Evolutionary conservation across 345 rosid genomes (phyloP), one percentile per base, ranked within the genome.

Genomic region (Eutrema japonicum): DNA sequence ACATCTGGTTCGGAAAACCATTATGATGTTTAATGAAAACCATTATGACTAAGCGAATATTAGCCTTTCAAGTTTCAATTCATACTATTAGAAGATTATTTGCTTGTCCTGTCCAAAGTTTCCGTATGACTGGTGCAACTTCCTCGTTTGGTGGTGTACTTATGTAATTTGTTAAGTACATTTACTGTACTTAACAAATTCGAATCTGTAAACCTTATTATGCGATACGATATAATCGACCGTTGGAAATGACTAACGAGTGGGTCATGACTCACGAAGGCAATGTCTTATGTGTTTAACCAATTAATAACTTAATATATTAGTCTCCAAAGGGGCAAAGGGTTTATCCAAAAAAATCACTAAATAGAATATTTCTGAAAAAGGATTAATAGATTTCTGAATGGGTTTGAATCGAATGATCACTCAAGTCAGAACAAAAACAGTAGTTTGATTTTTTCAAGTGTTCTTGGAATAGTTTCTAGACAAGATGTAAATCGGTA

Each of bases 161-260:
- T 30, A 22, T 22, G 22, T 22, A 22, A 22, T 22, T 18, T 18
- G 18, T 18, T 18, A 18, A 18, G 18, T 18, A n/a, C n/a, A n/a
- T n/a, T n/a, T n/a, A n/a, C n/a, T n/a, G n/a, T n/a, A n/a, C n/a
- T n/a, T n/a, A n/a, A n/a, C n/a, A n/a, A n/a, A 18, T 45, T 37
- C 26, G 13, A 27, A 30, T 46, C 41, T 40, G 2, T 4, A 38
- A 12, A 46, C 46, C 8, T 46, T 30, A 14, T 9, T 47, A 29
- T 38, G 51, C 67, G 12, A 40, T 60, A 61, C 51, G 22, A 60
- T 33, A 61, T 48, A 8, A 49, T 50, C 26, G 9, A 71, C 68
- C 61, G 16, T 72, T 72, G 37, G 63, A 52, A 52, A 52, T 43
- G 16, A 72, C 63, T 41, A 53, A 27, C 33, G 29, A 43, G 47